Conservation (phyloP, 139 green algal species). For the Coelastrella sp. region DNA sequence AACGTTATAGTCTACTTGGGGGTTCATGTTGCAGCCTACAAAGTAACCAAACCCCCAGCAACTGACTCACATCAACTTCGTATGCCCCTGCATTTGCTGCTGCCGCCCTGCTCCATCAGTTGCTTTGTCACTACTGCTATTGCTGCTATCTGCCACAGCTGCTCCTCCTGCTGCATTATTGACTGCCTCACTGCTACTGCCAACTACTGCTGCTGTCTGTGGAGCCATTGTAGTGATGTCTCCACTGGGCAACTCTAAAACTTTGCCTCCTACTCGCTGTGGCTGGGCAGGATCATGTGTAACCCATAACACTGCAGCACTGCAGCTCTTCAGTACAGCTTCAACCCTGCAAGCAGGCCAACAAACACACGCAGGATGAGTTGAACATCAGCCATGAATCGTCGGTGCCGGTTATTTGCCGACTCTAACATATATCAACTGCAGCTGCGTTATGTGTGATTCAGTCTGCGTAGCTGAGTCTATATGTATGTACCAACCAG, state of each 20-base stretch:
- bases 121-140: neutral
- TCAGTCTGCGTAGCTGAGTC: too few relatives aligned
- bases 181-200: neutral
- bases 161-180: neutral
- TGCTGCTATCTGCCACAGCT: neutral
- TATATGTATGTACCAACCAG: too few relatives aligned
- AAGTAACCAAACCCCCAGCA: too few relatives aligned
- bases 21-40: too few relatives aligned
- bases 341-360: constrained; percentile 63
- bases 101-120: neutral
- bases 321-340: constrained; percentile 69
- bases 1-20: too few relatives aligned
- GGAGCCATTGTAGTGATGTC: neutral
- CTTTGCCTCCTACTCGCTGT: constrained; percentile 75
- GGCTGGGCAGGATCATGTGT: constrained; percentile 84
- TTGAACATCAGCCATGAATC: too few relatives aligned
- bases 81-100: neutral
- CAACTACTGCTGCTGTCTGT: neutral
- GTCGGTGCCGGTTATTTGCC: too few relatives aligned
- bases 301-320: constrained; percentile 82
- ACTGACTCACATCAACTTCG: neutral
- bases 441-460: neutral
- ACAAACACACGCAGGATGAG: neutral
- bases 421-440: neutral
- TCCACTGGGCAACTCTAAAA: constrained; percentile 81